Base-by-base conservation (phyloP, 73 alveolate genomes). In the Paramecium pentaurelia region DNA sequence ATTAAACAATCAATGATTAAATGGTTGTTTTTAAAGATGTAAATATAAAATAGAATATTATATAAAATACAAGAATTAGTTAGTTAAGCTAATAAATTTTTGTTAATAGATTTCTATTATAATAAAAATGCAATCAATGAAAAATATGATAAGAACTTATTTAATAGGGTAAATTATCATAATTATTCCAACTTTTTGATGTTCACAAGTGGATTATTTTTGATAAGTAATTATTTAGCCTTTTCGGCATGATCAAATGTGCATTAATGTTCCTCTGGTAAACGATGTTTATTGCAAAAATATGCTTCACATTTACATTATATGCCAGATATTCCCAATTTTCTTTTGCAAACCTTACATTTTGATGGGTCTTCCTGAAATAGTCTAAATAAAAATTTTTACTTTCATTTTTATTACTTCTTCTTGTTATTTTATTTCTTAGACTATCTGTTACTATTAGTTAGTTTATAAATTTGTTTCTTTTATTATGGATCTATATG, bases 231-330 rank as follows among this genome's bases (percentile, higher is more conserved):
- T 71, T 89, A 64, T 71, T 71, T 89, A 30, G 92, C 94, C 38
- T 71, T 45, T 34, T 89, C 40, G 8, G 94, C 94, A 45, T 89
- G 94, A 36, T 89, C 94, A 36, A 28, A 89, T 11, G 80, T 64
- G 85, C 94, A 89, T 40, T 64, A 64, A 71, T 89, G 94, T 8
- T 89, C 91, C 59, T 89, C 94, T 45, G 94, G 94, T 70, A 89
- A 32, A 40, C 94, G 71, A 47, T 89, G 94, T 4, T 68, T 71
- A 58, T 44, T 71, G 54, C 94, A 89, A 83, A 71, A 89, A 47
- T 77, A 71, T 60, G 51, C 58, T 8, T 73, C 92, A 20, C 94
- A 89, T 58, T 89, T 89, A 38, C 94, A 89, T 36, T 71, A 30
- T 22, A 89, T 71, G 9, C 94, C 94, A 20, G 71, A 71, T 27